phyloP scores from a whole-genome alignment of 106 monocot species.

The Narthecium ossifragum region DNA sequence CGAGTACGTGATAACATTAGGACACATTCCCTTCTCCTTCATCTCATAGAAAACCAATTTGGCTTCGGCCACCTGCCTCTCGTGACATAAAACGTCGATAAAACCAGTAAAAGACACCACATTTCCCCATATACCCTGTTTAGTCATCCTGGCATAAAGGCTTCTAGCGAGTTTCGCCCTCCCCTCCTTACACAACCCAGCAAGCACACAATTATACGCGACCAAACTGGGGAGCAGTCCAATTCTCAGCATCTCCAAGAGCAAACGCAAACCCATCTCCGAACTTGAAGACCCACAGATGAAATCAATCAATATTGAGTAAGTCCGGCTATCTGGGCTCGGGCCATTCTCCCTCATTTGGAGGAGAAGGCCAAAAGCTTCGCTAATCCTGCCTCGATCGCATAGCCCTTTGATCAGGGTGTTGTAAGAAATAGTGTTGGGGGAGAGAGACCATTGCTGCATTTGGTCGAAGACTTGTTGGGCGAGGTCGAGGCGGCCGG shows the following conservation, averaged over 20 bases:
- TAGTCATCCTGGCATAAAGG: constrained; percentile 30
- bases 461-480: constrained; percentile 41
- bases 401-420: constrained; percentile 44
- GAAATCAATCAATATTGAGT: constrained; percentile 37
- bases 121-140: constrained; percentile 24
- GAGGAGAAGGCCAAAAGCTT: constrained; percentile 21
- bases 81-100: constrained; percentile 23
- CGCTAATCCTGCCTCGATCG: constrained; percentile 4
- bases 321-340: constrained; percentile 33
- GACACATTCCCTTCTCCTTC: constrained; percentile 21
- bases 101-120: constrained; percentile 35
- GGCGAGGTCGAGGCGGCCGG: constrained; percentile 17
- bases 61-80: constrained; percentile 27
- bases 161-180: constrained; percentile 17
- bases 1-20: constrained; percentile 34
- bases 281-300: constrained; percentile 19
- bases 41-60: constrained; percentile 31
- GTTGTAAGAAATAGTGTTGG: constrained; percentile 31
- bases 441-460: neutral
- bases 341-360: constrained; percentile 27
- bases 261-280: constrained; percentile 21
- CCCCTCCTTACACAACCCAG: constrained; percentile 36
- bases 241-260: constrained; percentile 21
- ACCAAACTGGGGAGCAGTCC: constrained; percentile 18
- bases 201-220: constrained; percentile 38